Conservation (phyloP, 2,329 filamentous ascomycete genomes). For the Diaporthe longicolla region DNA sequence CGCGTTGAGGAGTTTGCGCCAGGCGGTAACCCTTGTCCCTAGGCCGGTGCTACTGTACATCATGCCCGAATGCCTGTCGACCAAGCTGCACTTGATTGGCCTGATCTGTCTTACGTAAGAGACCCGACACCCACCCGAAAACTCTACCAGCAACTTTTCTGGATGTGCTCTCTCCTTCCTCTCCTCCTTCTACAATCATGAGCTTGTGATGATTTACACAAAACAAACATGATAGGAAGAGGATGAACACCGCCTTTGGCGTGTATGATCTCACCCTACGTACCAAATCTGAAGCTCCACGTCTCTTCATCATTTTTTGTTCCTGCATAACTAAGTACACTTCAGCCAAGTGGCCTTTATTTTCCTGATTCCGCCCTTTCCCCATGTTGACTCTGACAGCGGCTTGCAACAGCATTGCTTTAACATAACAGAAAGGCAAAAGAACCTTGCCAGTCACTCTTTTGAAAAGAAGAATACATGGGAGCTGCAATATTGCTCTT, state of each 20-base stretch:
- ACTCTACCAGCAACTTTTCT: conserved; percentile 33
- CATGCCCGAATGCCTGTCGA: background rate
- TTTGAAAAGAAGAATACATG: background rate
- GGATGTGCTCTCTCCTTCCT: conserved; percentile 38
- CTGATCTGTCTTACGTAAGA: background rate
- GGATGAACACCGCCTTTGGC: conserved; percentile 70
- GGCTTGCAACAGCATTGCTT: background rate
- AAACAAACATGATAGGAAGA: conserved; percentile 77
- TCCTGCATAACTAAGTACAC: background rate
- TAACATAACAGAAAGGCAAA: background rate
- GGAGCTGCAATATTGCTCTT: background rate
- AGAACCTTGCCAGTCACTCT: background rate
- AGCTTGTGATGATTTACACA: conserved; percentile 74
- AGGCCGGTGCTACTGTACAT: conserved; percentile 15
- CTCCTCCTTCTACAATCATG: conserved; percentile 51
- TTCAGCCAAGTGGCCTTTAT: background rate
- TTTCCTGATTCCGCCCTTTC: background rate
- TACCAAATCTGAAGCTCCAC: conserved; percentile 70
- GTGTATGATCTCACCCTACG: conserved; percentile 72
- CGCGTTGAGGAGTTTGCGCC: conserved; percentile 32
- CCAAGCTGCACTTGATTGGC: conserved; percentile 3
- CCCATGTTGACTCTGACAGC: background rate
- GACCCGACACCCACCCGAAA: conserved; percentile 9
- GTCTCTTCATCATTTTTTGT: conserved; percentile 14
- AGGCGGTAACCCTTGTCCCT: conserved; percentile 26